Evolutionary conservation across 2,329 filamentous ascomycete species (phyloP), one percentile per base, ranked within the genome.

Genomic region (Endothia cerciana): DNA sequence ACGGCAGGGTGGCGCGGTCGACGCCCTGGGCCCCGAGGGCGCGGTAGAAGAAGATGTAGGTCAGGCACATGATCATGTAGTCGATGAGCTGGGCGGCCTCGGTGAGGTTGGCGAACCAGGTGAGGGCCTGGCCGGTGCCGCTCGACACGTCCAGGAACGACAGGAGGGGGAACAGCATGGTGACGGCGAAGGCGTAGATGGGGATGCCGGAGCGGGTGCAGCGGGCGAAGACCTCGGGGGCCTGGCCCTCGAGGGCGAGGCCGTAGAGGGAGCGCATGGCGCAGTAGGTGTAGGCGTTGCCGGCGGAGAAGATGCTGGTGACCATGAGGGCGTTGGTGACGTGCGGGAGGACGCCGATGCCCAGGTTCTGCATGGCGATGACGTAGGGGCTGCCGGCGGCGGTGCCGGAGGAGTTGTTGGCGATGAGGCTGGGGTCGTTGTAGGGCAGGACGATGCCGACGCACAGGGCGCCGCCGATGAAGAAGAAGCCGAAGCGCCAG

Each of bases 401-500:
- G 5, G 80, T 83, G 7, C 76, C 74, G 15, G 72, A 67, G 25
- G 68, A 70, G 19, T 84, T 72, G 1, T 84, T 86, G 6, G 38
- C 75, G 79, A 68, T 65, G 22, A 92, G 79, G 15, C 80, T 81
- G 0, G 78, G 70, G 71, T 91, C 87, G 67, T 91, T 85, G 74
- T 87, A 88, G 2, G 90, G 82, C 62, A 92, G 82, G 60, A 91
- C 76, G 60, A 91, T 88, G n/a, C 88, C 89, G 33, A 91, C 85
- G 33, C 82, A 83, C 1, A 93, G 80, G 1, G 89, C 87, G 2
- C 89, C 89, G 3, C 90, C 83, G 33, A 92, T 83, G 76, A 92
- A 92, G 78, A 93, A 92, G 17, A 87, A 77, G 5, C 86, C 89
- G 61, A 93, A 83, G 55, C 91, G 87, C 74, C 88, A 90, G 77